Conservation (phyloP, 371 early-diverging fungal species). For the Conidiobolus incongruus region DNA sequence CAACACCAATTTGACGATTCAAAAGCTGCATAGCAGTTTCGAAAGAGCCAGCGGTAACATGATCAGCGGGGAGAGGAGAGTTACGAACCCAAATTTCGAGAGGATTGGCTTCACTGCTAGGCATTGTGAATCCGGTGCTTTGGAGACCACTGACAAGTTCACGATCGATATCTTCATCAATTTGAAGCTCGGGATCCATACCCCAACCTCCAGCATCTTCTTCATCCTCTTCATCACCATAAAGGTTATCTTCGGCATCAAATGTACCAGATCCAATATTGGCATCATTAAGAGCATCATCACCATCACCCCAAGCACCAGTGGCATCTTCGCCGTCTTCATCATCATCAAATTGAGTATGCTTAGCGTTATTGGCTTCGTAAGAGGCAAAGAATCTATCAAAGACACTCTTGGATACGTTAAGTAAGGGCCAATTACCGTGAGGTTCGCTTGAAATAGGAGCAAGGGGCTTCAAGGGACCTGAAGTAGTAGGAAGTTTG, state of each 20-base stretch:
- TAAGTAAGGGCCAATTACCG: background rate
- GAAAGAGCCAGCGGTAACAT: conserved; percentile 82
- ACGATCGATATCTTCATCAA: conserved; percentile 29
- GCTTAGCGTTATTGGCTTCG: background rate
- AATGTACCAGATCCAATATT: background rate
- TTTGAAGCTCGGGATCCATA: conserved; percentile 30
- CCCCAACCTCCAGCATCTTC: conserved; percentile 26
- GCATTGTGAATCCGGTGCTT: conserved; percentile 40
- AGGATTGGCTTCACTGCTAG: conserved; percentile 42
- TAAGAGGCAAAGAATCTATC: conserved; percentile 1
- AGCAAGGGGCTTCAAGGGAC: background rate
- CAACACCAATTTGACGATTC: conserved; percentile 67
- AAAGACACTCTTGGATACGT: conserved; percentile 1
- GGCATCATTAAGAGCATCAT: background rate
- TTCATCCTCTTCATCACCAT: conserved; percentile 16
- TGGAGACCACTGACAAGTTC: conserved; percentile 31
- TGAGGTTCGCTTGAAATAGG: no score
- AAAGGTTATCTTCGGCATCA: conserved; percentile 8
- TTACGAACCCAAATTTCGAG: conserved; percentile 54
- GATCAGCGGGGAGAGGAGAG: conserved; percentile 64
- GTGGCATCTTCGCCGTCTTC: background rate
- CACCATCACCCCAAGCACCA: background rate
- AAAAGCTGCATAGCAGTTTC: conserved; percentile 85
- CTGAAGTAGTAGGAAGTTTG: conserved; percentile 19
- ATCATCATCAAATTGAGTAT: background rate